Evolutionary conservation across 148 eudicot genomes (phyloP).

Genomic region (Rhododendron mucronatum): DNA sequence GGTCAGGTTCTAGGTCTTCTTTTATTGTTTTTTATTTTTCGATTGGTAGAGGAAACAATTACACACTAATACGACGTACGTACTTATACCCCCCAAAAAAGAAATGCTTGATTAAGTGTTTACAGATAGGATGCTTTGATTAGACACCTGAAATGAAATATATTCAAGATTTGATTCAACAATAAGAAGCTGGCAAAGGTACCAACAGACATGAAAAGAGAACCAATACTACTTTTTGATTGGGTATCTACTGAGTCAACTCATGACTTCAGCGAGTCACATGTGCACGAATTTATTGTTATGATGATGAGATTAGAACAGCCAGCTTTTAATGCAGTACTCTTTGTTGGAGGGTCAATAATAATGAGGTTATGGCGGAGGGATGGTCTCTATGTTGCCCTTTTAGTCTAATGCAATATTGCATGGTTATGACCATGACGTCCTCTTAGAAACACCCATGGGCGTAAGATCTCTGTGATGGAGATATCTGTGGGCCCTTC

Average conservation of each 20-base stretch:
- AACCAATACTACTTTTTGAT: no score
- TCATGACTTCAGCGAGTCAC: neutral
- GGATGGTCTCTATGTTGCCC: slow-evolving; percentile 6
- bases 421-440: slow-evolving; percentile 12
- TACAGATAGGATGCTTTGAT: neutral
- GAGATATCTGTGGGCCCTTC: neutral
- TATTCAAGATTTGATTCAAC: neutral
- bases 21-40: neutral
- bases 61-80: neutral
- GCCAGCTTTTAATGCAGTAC: neutral
- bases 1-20: neutral
- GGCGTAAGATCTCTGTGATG: neutral
- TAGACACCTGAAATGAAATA: neutral
- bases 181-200: neutral
- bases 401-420: neutral
- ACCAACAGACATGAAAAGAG: neutral
- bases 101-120: neutral
- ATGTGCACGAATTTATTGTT: neutral
- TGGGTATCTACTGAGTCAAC: neutral
- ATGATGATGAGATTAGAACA: neutral
- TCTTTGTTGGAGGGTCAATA: neutral
- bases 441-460: neutral
- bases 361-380: neutral
- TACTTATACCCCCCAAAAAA: neutral
- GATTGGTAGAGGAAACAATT: neutral